phyloP scores from a whole-genome alignment of 768 basidiomycete genomes.

The Astraeus odoratus region DNA sequence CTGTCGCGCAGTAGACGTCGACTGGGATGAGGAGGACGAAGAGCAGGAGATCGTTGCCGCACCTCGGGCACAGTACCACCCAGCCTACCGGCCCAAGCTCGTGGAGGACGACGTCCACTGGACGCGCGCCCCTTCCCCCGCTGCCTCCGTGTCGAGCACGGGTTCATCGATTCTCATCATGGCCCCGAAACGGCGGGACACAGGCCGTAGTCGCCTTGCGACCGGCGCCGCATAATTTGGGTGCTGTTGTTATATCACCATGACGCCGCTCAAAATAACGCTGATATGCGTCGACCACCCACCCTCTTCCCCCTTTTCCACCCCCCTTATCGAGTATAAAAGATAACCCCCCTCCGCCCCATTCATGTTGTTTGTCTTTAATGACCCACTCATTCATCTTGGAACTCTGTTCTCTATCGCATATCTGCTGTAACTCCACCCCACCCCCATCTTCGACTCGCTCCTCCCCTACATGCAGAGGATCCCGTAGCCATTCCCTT shows the following conservation, averaged over 20 bases:
- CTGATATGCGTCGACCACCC: conserved; percentile 5
- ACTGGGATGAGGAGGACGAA: conserved; percentile 23
- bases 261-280: conserved; percentile 5
- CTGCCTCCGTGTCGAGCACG: conserved; percentile 19
- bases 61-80: conserved; percentile 16
- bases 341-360: background rate
- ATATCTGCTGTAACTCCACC: background rate
- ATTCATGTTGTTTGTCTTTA: conserved; percentile 3
- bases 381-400: conserved; percentile 5
- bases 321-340: conserved; percentile 2
- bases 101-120: conserved; percentile 10
- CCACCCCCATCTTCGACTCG: no score
- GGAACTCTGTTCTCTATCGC: conserved; percentile 17
- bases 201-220: conserved; percentile 11
- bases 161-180: conserved; percentile 26
- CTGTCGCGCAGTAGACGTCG: conserved; percentile 22
- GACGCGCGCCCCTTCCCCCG: conserved; percentile 14
- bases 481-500: background rate
- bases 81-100: conserved; percentile 10
- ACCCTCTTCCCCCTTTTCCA: background rate
- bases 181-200: conserved; percentile 17
- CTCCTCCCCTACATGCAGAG: conserved; percentile 3
- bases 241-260: background rate
- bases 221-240: conserved; percentile 12
- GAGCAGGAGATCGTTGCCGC: conserved; percentile 14